phyloP scores from a whole-genome alignment of 176 grass and related monocot species.

The Rhynchospora breviuscula region DNA sequence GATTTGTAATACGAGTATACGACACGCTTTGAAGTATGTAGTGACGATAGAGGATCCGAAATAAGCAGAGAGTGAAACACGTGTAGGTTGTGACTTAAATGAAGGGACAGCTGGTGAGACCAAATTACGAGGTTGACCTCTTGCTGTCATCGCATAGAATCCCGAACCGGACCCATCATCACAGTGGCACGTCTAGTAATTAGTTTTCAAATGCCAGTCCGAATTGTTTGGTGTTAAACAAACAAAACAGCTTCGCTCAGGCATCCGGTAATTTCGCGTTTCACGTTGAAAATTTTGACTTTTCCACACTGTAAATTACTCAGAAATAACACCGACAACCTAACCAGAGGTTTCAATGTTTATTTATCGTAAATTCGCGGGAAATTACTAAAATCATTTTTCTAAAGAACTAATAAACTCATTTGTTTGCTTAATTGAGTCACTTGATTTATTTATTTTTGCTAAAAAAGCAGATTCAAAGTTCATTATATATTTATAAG shows the following conservation, averaged over 20 bases:
- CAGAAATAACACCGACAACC: not conserved
- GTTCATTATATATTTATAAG: too few species aligned
- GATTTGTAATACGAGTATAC: not conserved
- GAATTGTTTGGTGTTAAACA: not conserved
- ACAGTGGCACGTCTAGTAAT: not conserved
- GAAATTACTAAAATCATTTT: not conserved
- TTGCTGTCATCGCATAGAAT: not conserved
- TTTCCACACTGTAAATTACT: not conserved
- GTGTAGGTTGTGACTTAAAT: not conserved
- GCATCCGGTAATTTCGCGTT: slow-evolving; percentile 2
- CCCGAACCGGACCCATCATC: not conserved
- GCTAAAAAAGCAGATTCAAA: too few species aligned
- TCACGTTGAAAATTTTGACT: not conserved
- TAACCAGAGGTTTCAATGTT: not conserved
- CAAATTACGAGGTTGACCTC: slow-evolving; percentile 17
- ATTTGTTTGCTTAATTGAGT: too few species aligned
- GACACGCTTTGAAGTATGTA: not conserved
- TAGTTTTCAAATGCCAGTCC: not conserved
- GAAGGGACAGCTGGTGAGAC: not conserved
- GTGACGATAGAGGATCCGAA: not conserved
- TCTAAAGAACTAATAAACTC: not conserved
- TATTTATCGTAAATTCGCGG: not conserved
- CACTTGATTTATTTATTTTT: too few species aligned
- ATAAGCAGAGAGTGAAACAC: not conserved
- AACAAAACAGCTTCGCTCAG: not conserved